Percentiles rank a stretch among this genome's conserved stretches.
Evolutionary conservation across 1,284 basidiomycete genomes (phyloP).

Genomic region (Malassezia cuniculi): DNA sequence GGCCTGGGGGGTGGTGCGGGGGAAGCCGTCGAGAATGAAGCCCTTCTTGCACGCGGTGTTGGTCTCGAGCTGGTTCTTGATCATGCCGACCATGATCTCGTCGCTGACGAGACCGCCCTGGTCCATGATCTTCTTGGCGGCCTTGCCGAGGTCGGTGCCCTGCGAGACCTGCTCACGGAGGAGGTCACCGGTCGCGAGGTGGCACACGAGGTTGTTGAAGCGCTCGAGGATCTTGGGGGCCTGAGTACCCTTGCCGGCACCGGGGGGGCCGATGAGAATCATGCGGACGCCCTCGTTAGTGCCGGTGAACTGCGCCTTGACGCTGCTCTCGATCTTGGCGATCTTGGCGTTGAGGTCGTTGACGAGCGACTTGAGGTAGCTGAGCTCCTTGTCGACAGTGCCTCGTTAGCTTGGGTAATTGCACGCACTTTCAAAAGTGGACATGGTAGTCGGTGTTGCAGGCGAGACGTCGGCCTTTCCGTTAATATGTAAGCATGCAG

Average conservation of each 20-base stretch:
- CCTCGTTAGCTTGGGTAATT: background rate
- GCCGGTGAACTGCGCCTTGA: conserved; percentile 15
- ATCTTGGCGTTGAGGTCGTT: conserved; percentile 42
- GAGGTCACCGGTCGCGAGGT: conserved; percentile 97
- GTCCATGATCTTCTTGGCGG: conserved; percentile 98
- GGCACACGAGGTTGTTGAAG: conserved; percentile 73
- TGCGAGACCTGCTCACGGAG: conserved; percentile 79
- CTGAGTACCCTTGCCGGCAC: conserved; percentile 98
- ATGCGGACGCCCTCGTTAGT: conserved; percentile 53
- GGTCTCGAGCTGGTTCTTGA: conserved; percentile 85
- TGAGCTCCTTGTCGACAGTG: too few relatives aligned
- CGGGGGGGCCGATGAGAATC: conserved; percentile 88
- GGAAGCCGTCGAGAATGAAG: conserved; percentile 97
- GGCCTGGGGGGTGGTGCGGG: conserved; percentile 91
- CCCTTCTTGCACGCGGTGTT: conserved; percentile 87
- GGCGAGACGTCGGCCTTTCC: too few relatives aligned
- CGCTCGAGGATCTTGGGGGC: conserved; percentile 81
- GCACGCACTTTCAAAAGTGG: too few relatives aligned
- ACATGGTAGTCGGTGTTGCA: too few relatives aligned
- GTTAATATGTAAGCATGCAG: too few relatives aligned
- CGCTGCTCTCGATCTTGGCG: conserved; percentile 22
- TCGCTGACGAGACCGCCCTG: conserved; percentile 77
- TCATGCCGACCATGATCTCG: conserved; percentile 96
- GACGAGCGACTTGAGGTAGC: conserved; percentile 40
- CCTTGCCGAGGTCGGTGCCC: conserved; percentile 74